Evolutionary conservation across 2,329 filamentous ascomycete species (phyloP).

Genomic region (Trichoderma atroviride): DNA sequence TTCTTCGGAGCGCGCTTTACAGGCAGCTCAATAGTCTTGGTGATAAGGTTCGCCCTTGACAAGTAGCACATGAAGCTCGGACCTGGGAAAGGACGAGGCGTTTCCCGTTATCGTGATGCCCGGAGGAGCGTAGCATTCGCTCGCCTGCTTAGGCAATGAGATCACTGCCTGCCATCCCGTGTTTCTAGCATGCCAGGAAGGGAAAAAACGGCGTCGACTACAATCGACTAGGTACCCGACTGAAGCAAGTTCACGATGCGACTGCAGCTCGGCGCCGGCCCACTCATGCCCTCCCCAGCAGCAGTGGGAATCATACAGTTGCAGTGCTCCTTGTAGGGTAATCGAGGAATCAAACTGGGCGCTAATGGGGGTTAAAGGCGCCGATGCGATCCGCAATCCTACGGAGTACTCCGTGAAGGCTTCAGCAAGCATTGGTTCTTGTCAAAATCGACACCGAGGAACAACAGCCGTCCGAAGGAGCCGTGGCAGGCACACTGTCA

Average conservation of each 20-base stretch:
- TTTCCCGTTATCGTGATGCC: constrained; percentile 1
- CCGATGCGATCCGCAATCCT: neutral
- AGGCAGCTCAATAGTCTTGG: neutral
- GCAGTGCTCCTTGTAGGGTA: neutral
- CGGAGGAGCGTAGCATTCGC: neutral
- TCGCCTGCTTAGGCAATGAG: constrained; percentile 2
- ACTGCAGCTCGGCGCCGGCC: neutral
- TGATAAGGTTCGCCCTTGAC: neutral
- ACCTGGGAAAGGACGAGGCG: neutral
- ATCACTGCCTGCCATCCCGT: constrained; percentile 8
- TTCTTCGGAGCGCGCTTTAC: neutral
- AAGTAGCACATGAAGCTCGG: constrained; percentile 4
- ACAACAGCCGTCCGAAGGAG: neutral
- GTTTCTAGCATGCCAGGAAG: constrained; percentile 9
- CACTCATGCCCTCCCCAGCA: neutral
- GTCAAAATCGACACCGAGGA: neutral
- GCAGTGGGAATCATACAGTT: neutral
- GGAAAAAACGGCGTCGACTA: neutral
- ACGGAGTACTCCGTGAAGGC: neutral
- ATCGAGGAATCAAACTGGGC: neutral
- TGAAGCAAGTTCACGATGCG: neutral
- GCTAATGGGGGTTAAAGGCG: constrained; percentile 1
- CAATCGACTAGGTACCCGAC: neutral
- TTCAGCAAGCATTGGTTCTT: neutral
- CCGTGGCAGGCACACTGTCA: neutral